Evolutionary conservation across 805 yeast genomes (phyloP).

Genomic region (Spathaspora passalidarum): DNA sequence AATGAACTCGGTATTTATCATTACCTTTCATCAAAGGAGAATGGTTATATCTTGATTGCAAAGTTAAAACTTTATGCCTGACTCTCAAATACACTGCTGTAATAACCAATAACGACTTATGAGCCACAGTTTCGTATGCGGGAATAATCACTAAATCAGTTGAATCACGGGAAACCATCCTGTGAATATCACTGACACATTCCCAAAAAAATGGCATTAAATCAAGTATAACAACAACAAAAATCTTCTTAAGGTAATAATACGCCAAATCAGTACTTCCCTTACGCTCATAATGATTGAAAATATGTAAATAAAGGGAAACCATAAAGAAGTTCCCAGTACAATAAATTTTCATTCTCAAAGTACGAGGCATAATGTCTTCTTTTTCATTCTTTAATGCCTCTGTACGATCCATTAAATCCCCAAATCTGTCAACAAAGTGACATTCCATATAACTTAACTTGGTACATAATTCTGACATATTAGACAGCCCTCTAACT

Average conservation of each 20-base stretch:
- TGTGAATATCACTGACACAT: constrained; percentile 25
- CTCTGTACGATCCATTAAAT: constrained; percentile 23
- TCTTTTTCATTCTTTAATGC: constrained; percentile 8
- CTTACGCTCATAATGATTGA: constrained; percentile 36
- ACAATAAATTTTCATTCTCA: constrained; percentile 21
- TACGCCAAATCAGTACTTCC: constrained; percentile 27
- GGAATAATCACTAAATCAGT: constrained; percentile 44
- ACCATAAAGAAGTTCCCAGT: constrained; percentile 24
- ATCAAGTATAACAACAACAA: constrained; percentile 23
- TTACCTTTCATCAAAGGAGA: constrained; percentile 2
- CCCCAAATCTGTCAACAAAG: constrained; percentile 27
- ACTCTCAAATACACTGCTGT: constrained; percentile 22
- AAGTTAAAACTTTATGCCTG: constrained; percentile 8
- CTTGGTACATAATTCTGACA: constrained; percentile 17
- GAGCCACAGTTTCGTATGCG: constrained; percentile 22
- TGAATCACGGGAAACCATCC: constrained; percentile 38
- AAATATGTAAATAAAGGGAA: constrained; percentile 32
- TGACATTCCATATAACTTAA: constrained; percentile 36
- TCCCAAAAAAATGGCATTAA: constrained; percentile 30
- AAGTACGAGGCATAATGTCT: constrained; percentile 6
- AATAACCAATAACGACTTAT: constrained; percentile 25
- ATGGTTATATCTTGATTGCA: constrained; percentile 11
- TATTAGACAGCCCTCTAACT: constrained; percentile 16
- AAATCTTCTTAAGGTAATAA: constrained; percentile 29
- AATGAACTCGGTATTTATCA: constrained; percentile 7